Base-by-base conservation (phyloP, 2,329 filamentous ascomycete species). In the Colletotrichum filicis region DNA sequence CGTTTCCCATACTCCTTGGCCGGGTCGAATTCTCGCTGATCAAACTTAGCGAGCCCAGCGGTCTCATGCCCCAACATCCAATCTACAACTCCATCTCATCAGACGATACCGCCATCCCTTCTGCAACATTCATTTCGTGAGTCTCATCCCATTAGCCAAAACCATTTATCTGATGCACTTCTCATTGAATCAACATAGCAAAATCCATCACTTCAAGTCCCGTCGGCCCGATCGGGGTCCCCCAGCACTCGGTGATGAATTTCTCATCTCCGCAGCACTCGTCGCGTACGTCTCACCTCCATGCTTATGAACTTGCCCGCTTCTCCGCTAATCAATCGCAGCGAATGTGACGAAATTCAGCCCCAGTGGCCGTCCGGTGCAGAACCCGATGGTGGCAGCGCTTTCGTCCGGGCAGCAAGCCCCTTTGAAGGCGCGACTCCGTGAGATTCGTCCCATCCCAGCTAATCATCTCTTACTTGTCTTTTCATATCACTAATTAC, bases 361-460 rank as follows among this genome's bases (percentile, higher is more conserved):
- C 26, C 66, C 66, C 4, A 59, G 37, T n/a, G 66, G 66, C 7
- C 52, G 59, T n/a, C 66, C 69, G 32, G 46, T 56, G 53, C 52
- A 59, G 26, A 72, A 69, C 35, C 69, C 66, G 1, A 72, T 69
- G 66, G n/a, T 53, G n/a, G 42, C 42, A 4, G 53, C 66, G 19
- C 37, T 69, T n/a, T 72, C 66, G 14, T 69, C 66, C 24, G 58
- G 69, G 26, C 28, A 26, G 35, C 19, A 8, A 6, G 19, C 16
- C 12, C 35, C 16, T 35, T 9, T 46, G n/a, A 37, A 49, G n/a
- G 68, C 68, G n/a, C 42, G 46, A 32, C 65, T 72, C 59, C 42
- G 69, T 72, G 59, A 49, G 60, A 28, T 30, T n/a, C 6, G 8
- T 19, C 6, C 24, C 19, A 30, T 16, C 1, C 11, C 4, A 53